Conservation (phyloP, 1,284 basidiomycete species). For the Tylopilus orsonianus region DNA sequence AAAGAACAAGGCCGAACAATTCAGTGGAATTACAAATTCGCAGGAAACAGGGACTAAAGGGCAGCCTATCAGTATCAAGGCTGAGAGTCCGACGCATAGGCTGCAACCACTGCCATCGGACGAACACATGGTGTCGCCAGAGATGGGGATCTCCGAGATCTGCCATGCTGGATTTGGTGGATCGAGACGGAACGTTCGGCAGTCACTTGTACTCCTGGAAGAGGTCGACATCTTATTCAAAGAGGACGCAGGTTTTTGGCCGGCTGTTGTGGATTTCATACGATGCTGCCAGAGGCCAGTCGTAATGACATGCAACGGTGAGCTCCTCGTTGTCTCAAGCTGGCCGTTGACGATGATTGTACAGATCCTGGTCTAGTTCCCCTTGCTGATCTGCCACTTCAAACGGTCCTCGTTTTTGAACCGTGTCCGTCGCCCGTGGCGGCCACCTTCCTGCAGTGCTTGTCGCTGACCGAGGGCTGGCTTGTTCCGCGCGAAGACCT, state of each 20-base stretch:
- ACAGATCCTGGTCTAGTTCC: conserved; percentile 76
- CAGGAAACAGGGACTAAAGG: conserved; percentile 19
- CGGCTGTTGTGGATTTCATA: conserved; percentile 77
- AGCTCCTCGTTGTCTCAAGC: conserved; percentile 29
- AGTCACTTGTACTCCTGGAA: conserved; percentile 93
- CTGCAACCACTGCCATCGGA: conserved; percentile 1
- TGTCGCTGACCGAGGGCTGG: conserved; percentile 61
- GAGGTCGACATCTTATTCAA: conserved; percentile 94
- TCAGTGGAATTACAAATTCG: neutral
- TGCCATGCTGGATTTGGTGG: conserved; percentile 19
- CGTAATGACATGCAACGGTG: conserved; percentile 91
- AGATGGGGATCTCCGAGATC: conserved; percentile 2
- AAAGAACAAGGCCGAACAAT: conserved; percentile 7
- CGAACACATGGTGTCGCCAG: neutral
- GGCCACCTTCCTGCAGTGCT: conserved; percentile 70
- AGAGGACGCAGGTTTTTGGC: conserved; percentile 93
- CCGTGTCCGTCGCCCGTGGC: conserved; percentile 60
- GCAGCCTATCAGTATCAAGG: conserved; percentile 24
- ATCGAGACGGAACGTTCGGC: conserved; percentile 44
- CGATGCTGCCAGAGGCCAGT: conserved; percentile 82
- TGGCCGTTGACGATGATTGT: conserved; percentile 15
- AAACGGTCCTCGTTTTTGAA: conserved; percentile 67
- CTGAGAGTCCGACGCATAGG: conserved; percentile 7
- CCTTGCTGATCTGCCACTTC: conserved; percentile 71
- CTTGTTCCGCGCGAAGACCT: conserved; percentile 39